Base-by-base conservation (phyloP, 805 yeast genomes). In the Wickerhamomyces kurtzmanii region DNA sequence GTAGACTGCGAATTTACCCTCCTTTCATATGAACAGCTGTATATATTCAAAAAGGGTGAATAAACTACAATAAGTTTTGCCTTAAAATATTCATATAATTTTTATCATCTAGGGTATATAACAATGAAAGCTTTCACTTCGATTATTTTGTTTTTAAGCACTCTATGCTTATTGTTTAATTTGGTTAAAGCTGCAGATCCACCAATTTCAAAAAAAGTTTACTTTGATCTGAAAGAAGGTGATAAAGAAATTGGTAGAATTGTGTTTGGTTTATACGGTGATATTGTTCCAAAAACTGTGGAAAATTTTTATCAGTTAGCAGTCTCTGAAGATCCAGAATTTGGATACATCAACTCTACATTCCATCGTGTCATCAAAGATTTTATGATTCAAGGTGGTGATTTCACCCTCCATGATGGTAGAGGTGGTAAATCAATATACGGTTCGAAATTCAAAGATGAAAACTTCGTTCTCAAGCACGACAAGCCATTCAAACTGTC, bases 301-400 rank as follows among this genome's bases (percentile, higher is more conserved):
- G 87, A 83, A 54, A 87, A 87, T 66, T 86, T 86, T 60, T 74
- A 83, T 45, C 79, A 80, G 46, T 67, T 86, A 53, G 63, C 85
- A 28, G 62, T 75, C 26, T 89, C 94, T 12, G 80, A 75, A 29
- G 85, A 83, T 48, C 74, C 81, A 19, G 55, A 63, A 21, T 63
- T 76, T 47, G 75, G 76, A 77, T 78, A 75, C 62, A 57, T 65
- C 39, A 65, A 65, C 34, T 70, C 81, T 11, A 61, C 67, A 32
- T 79, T 79, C 72, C 86, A 79, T 62, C 62, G 87, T 51, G 76
- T 78, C 34, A 78, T 78, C 47, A 71, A 75, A 32, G 58, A 67
- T 37, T 78, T 78, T 50, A 78, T 78, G 87, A 65, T 79, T 35
- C 87, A 78, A 58, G 86, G 86, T 53, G 87, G 87, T 51, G 86